These are phyloP conservation scores for Quercus bicolor DNA, from an alignment of 306 rosid species.

Conservation along the genomic window DNA sequence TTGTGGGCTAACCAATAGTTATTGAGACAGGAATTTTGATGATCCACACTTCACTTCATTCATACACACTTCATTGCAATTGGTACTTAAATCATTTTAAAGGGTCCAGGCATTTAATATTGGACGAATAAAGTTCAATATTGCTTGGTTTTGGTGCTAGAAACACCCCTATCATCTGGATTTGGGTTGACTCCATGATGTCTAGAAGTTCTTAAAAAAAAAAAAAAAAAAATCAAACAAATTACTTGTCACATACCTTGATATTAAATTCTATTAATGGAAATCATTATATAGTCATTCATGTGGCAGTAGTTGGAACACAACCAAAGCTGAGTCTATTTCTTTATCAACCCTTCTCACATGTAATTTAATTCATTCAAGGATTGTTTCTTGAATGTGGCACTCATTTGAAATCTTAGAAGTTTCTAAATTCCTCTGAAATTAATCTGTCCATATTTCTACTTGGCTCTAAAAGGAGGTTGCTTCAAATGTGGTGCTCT, in stretches of 20 bases:
- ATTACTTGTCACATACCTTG: neutral
- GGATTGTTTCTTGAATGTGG: neutral
- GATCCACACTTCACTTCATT: neutral
- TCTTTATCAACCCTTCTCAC: neutral
- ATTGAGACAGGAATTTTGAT: neutral
- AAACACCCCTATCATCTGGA: neutral
- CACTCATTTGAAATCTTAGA: neutral
- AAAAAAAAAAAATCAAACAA: neutral
- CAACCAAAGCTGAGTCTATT: neutral
- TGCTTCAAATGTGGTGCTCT: slow-evolving; percentile 92
- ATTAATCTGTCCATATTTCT: neutral
- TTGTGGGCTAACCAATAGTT: neutral
- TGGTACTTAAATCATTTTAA: neutral
- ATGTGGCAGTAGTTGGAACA: neutral
- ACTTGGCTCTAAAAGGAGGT: slow-evolving; percentile 55
- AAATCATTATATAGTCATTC: neutral
- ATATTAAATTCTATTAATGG: neutral
- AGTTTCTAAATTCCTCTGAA: neutral
- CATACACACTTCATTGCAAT: neutral
- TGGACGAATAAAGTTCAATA: neutral
- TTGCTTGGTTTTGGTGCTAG: neutral
- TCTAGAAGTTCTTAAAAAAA: neutral
- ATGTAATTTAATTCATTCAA: neutral
- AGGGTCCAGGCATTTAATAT: neutral
- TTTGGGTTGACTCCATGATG: neutral